A percentile compares a stretch with the other conserved stretches of the same genome.
Evolutionary conservation across 768 basidiomycete species (phyloP).

Genomic region (Clavulina sp.): DNA sequence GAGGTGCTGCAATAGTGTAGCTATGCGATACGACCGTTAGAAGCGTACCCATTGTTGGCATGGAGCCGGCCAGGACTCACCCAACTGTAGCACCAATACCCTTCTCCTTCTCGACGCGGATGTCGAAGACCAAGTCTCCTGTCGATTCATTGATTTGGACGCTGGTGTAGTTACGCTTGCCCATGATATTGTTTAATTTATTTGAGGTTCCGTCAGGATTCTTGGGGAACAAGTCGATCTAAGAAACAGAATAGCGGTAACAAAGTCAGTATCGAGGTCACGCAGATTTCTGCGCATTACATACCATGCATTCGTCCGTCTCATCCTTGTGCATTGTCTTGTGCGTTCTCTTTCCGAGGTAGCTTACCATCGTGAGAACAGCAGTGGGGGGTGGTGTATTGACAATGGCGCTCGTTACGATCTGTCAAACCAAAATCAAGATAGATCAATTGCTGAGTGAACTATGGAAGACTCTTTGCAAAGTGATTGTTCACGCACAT

Average conservation of each 20-base stretch:
- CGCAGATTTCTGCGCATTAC: conserved; percentile 2
- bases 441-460: too few species aligned
- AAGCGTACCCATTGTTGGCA: conserved; percentile 1
- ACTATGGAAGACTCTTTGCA: background rate
- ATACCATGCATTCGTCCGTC: conserved; percentile 81
- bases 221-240: conserved; percentile 60
- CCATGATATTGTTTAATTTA: conserved; percentile 73
- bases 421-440: background rate
- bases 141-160: conserved; percentile 39
- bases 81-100: conserved; percentile 67
- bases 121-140: conserved; percentile 60
- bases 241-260: background rate
- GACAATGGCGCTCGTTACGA: conserved; percentile 85
- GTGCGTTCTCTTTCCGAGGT: conserved; percentile 56
- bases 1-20: conserved; percentile 28
- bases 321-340: conserved; percentile 63
- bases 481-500: conserved; percentile 21
- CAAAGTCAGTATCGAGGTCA: conserved; percentile 1
- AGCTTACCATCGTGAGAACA: conserved; percentile 66
- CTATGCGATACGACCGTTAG: conserved; percentile 16
- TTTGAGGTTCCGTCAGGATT: conserved; percentile 64
- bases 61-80: conserved; percentile 26
- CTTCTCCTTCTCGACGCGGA: conserved; percentile 72
- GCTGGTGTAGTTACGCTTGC: conserved; percentile 72
- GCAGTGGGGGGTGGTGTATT: conserved; percentile 75